phyloP scores from a whole-genome alignment of 2,329 filamentous ascomycete genomes.

The Arthrobotrys sphaeroides region DNA sequence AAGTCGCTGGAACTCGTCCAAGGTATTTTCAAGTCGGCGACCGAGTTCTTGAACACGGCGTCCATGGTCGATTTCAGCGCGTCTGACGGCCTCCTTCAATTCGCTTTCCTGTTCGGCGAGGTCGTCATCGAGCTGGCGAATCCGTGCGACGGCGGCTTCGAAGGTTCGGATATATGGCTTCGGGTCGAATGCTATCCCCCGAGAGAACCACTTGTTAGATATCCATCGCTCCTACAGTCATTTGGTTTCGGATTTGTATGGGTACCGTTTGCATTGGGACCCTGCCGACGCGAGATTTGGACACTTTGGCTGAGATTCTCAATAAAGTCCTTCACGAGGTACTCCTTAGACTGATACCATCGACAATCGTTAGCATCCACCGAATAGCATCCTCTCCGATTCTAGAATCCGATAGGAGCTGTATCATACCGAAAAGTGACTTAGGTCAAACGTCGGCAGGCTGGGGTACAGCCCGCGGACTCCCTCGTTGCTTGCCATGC shows the following conservation, averaged over 20 bases:
- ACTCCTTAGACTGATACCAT: constrained; percentile 77
- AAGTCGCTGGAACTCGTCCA: constrained; percentile 88
- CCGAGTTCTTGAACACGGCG: constrained; percentile 88
- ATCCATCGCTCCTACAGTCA: neutral
- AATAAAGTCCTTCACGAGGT: constrained; percentile 97
- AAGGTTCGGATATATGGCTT: constrained; percentile 97
- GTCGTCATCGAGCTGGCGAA: constrained; percentile 73
- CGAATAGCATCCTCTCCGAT: too few relatives aligned
- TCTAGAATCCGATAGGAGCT: neutral
- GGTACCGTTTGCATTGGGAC: constrained; percentile 60
- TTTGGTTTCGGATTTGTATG: neutral
- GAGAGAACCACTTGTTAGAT: neutral
- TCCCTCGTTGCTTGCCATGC: constrained; percentile 35
- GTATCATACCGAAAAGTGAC: constrained; percentile 32
- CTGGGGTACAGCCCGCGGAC: constrained; percentile 48
- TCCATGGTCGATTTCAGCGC: constrained; percentile 90
- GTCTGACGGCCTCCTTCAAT: constrained; percentile 84
- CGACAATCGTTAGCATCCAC: neutral
- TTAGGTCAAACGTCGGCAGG: constrained; percentile 38
- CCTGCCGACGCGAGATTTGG: constrained; percentile 79
- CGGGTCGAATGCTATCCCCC: constrained; percentile 80
- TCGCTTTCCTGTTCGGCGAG: constrained; percentile 91
- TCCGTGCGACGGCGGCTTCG: constrained; percentile 72
- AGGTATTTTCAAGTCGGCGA: constrained; percentile 87
- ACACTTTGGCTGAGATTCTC: constrained; percentile 89